Evolutionary conservation across 1,139 yeast genomes (phyloP), one percentile per base, ranked within the genome.

Genomic region (Magnusiomyces tetraspermus): DNA sequence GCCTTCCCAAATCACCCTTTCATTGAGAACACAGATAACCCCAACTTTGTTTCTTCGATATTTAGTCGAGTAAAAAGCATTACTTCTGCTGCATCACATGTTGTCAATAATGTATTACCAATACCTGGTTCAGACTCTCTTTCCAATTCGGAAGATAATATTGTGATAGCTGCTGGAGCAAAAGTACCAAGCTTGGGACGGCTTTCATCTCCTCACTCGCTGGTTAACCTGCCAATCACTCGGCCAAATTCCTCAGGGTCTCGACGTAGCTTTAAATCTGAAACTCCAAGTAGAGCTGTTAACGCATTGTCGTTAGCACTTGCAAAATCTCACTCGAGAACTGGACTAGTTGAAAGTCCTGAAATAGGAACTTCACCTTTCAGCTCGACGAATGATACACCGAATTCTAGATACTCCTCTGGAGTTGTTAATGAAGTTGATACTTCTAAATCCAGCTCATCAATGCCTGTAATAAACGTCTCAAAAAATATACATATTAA

Each of bases 1-100:
- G 60, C 64, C 23, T 64, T 64, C 48, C 67, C 67, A 10, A 58
- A 57, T 23, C 63, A 58, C 33, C 57, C 61, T 2, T 61, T 61
- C 48, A 54, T 57, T 8, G 67, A 64, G 40, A 45, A 59, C n/a
- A 55, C 55, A 1, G 48, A 49, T 11, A 64, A 62, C 45, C 55
- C 61, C 21, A 58, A 60, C 30, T 49, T 59, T 6, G 48, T 63
- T 31, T 57, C 64, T 3, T 59, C 55, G 41, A 58, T 63, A 48
- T 63, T 63, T 52, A 57, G 57, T 33, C 59, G 58, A 47, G 57
- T 65, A 55, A 57, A 58, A 42, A 59, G 63, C n/a, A 49, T 60
- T 24, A 60, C 60, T 15, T 54, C 58, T 15, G 67, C 65, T 17
- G 68, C 68, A 2, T 58, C 63, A 15, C 55, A 58, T 21, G 66